phyloP scores from a whole-genome alignment of 495 filamentous ascomycete species.

The Podospora pseudoanserina region DNA sequence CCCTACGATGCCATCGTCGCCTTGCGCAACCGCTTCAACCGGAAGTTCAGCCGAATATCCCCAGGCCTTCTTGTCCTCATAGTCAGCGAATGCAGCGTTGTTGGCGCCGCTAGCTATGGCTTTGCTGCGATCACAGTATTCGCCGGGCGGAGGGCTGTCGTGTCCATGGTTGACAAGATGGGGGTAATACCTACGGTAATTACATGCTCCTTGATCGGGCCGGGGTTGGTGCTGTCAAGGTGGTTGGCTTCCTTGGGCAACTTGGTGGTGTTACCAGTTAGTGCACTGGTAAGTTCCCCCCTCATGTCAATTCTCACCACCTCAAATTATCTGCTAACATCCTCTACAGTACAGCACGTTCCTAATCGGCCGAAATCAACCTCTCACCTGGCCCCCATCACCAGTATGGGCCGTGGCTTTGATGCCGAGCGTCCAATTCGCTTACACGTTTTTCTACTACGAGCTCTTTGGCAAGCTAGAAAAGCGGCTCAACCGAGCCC shows the following conservation, averaged over 20 bases:
- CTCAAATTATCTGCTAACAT: not conserved
- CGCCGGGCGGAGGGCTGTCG: constrained; percentile 31
- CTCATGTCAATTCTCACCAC: too few relatives aligned
- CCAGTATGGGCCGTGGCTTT: constrained; percentile 64
- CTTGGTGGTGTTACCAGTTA: constrained; percentile 33
- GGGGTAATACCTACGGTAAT: constrained; percentile 13
- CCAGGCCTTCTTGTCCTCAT: constrained; percentile 57
- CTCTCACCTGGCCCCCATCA: constrained; percentile 65
- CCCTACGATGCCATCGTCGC: constrained; percentile 66
- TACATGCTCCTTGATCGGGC: constrained; percentile 37
- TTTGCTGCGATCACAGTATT: constrained; percentile 34
- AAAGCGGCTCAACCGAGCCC: constrained; percentile 51
- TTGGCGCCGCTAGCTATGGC: constrained; percentile 41
- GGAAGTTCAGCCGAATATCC: constrained; percentile 53
- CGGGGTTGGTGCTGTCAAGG: constrained; percentile 38
- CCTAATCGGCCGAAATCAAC: constrained; percentile 2
- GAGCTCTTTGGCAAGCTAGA: constrained; percentile 59
- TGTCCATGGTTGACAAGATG: constrained; percentile 23
- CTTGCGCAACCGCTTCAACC: constrained; percentile 51
- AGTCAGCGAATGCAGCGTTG: constrained; percentile 50
- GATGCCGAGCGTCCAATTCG: constrained; percentile 63
- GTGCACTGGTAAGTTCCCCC: constrained; percentile 31
- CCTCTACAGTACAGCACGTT: not conserved
- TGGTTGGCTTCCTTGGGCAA: constrained; percentile 29
- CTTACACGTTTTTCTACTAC: constrained; percentile 66